Evolutionary conservation across 441 rosid species (phyloP), one percentile per base, ranked within the genome.

Genomic region (Rhodomyrtus psidioides): DNA sequence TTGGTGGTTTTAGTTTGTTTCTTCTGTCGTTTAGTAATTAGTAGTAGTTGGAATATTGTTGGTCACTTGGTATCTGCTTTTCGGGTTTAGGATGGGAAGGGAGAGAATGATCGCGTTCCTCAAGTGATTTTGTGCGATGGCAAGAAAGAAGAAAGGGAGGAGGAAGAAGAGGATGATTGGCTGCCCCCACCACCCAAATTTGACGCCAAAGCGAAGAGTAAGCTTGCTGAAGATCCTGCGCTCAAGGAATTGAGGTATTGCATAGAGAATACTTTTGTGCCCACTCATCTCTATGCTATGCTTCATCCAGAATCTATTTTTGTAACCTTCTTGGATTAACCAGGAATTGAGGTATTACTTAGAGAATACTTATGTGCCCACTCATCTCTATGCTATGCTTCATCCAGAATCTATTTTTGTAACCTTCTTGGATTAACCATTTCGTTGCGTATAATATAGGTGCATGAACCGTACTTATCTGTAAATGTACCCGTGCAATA

Each of bases 171-270:
- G 76, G 99, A 95, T 12, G 98, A 95, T 88, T 96, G 98, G 98
- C 88, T 96, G 87, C 94, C 92, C 91, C 98, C 98, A 53, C 98
- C 98, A 0, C 95, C 95, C 17, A 91, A 93, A 88, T 88, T 88
- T 86, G 53, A 85, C 24, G 53, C 83, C 6, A 86, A 88, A 23
- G 84, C 53, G 58, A 74, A 30, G 82, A 89, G 88, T 58, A 87
- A 85, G 83, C 87, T 91, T 6, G 87, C 30, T 79, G 98, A 95
- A 91, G 93, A 95, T 89, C 89, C 97, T 4, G 93, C 96, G 21
- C 89, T 97, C 75, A 96, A 90, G 90, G 95, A 93, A 84, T 88
- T 97, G 90, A 97, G 99, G 99, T 94, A 94, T 24, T 59, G 81
- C 70, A 51, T 79, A 76, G 14, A 19, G 49, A 65, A 34, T 34